phyloP scores from a whole-genome alignment of 176 grass and related monocot genomes.

The Stipa capillata region DNA sequence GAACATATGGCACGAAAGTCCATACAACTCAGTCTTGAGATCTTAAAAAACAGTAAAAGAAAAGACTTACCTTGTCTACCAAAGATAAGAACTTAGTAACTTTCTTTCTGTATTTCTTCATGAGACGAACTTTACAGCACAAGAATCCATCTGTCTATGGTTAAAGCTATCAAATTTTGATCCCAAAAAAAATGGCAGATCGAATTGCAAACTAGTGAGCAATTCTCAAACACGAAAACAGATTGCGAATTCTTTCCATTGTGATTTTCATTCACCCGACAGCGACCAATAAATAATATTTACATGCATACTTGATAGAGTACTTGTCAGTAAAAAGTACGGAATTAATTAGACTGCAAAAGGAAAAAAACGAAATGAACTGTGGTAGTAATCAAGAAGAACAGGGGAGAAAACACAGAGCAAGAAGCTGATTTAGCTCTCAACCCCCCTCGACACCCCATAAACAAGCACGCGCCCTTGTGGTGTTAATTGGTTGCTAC shows the following conservation, averaged over 20 bases:
- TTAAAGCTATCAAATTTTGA: not conserved
- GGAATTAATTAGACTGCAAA: not conserved
- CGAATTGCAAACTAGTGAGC: not conserved
- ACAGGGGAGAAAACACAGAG: conserved; percentile 26
- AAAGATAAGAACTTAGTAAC: not conserved
- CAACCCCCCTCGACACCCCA: not conserved
- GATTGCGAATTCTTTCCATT: not conserved
- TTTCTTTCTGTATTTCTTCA: not conserved
- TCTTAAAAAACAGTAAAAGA: not conserved
- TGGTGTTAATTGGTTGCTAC: conserved; percentile 13
- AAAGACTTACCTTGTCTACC: not conserved
- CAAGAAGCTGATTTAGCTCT: conserved; percentile 19
- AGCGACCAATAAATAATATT: conserved; percentile 38
- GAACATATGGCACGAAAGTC: not conserved
- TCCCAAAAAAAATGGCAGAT: not conserved
- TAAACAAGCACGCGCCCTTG: not conserved
- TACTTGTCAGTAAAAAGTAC: conserved; percentile 26
- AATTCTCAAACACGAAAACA: not conserved
- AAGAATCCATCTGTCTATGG: not conserved
- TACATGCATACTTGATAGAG: conserved; percentile 26
- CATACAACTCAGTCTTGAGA: not conserved
- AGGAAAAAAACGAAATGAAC: not conserved
- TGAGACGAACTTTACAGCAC: not conserved
- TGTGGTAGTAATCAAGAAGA: conserved; percentile 5
- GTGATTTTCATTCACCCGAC: conserved; percentile 1